Evolutionary conservation across 805 yeast species (phyloP), one percentile per base, ranked within the genome.

Genomic region (Myxozyma kluyveri): DNA sequence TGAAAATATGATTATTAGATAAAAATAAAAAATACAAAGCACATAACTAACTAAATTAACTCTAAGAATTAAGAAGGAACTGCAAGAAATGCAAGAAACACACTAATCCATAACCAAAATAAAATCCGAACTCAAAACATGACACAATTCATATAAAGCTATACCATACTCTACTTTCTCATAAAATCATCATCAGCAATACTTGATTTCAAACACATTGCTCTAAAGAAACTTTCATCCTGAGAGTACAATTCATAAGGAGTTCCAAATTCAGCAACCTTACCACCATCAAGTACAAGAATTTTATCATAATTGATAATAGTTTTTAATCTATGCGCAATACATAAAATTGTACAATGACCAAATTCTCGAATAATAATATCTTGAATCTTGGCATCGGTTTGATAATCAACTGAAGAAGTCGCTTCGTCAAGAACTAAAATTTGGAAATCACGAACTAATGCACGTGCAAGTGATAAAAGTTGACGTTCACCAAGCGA

Each of bases 281-380:
- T 78, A 54, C 96, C 96, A 44, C 84, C 80, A 62, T 87, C 95
- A 79, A 88, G 76, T 4, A 88, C 95, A 58, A 88, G 71, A 49
- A 88, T 85, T 67, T 82, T 78, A 65, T 88, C 96, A 60, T 85
- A 86, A 60, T 80, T 78, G 47, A 83, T 71, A 57, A 85, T 84
- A 0, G 91, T 83, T 57, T 82, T 79, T 70, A 88, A 74, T 56
- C 96, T 75, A 61, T 84, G 90, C 1, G 90, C 90, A 65, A 84
- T 82, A 65, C 88, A 82, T 45, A 84, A 65, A 40, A 85, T 79
- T 0, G 90, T 84, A 64, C 88, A 82, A 35, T 76, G 68, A 9
- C 69, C 67, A 63, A 85, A 85, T 60, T 83, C 86, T 2, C 65
- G 63, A 0, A 72, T 73, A 57, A 85, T 83, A 1, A 85, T 81